Evolutionary conservation across 495 filamentous ascomycete genomes (phyloP).

Genomic region (Xylaria scruposa): DNA sequence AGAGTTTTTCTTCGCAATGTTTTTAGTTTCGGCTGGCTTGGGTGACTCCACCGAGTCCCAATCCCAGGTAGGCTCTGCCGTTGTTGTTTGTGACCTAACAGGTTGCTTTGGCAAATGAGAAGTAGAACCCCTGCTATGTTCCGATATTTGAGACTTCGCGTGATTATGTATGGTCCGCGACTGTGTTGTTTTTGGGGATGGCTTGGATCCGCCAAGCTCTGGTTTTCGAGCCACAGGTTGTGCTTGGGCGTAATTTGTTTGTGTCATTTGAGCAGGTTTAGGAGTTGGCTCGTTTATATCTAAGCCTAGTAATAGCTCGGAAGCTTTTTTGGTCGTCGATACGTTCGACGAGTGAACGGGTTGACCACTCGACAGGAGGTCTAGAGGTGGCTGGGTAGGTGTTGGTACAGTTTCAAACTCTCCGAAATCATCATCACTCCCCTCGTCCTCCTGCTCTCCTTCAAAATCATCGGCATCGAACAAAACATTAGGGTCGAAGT

Average conservation of each 20-base stretch:
- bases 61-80: constrained; percentile 43
- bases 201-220: constrained; percentile 34
- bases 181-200: constrained; percentile 57
- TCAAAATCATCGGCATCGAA: constrained; percentile 59
- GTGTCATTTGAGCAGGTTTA: constrained; percentile 55
- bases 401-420: constrained; percentile 53
- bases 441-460: constrained; percentile 38
- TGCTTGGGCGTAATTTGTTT: constrained; percentile 57
- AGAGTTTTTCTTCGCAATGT: not conserved
- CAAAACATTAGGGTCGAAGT: constrained; percentile 50
- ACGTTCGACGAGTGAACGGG: constrained; percentile 25
- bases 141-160: not conserved
- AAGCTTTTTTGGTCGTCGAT: constrained; percentile 35
- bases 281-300: constrained; percentile 34
- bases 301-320: constrained; percentile 35
- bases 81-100: constrained; percentile 28
- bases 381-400: constrained; percentile 25
- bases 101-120: constrained; percentile 50
- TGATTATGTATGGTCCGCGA: constrained; percentile 35
- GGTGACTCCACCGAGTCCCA: constrained; percentile 47
- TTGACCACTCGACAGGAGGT: constrained; percentile 29
- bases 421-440: constrained; percentile 57
- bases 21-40: constrained; percentile 18
- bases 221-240: constrained; percentile 50
- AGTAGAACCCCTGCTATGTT: constrained; percentile 67